Evolutionary conservation across 176 grass and related monocot genomes (phyloP).

Genomic region (Lolium multiflorum): DNA sequence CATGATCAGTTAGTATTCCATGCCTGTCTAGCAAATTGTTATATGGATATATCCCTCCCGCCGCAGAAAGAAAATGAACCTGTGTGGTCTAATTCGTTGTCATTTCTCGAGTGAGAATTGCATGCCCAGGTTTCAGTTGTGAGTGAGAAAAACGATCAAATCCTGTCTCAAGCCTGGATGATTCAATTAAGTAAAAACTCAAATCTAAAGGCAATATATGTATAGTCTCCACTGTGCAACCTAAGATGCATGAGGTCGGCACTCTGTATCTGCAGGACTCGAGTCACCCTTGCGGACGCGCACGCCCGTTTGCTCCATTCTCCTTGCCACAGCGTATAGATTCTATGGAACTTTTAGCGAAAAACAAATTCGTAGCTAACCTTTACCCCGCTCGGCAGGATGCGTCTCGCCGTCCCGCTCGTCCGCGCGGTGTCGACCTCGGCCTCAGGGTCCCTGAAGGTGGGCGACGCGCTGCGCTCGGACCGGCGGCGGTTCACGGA

Average conservation of each 20-base stretch:
- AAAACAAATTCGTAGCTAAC: too few species aligned
- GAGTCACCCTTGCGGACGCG: background rate
- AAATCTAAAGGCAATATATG: background rate
- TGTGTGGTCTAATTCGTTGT: too few species aligned
- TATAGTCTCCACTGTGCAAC: background rate
- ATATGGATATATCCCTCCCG: too few species aligned
- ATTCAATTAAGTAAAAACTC: background rate
- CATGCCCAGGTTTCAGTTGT: background rate
- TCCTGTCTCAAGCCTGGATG: background rate
- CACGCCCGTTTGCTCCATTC: background rate
- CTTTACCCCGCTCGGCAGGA: background rate
- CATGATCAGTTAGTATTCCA: too few species aligned
- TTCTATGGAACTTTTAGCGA: too few species aligned
- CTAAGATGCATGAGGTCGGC: background rate
- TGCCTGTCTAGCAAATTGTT: too few species aligned
- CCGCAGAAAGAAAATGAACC: too few species aligned
- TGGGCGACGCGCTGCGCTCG: constrained; percentile 43
- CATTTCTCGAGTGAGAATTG: too few species aligned
- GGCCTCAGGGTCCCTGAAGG: constrained; percentile 25
- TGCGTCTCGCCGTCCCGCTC: constrained; percentile 25
- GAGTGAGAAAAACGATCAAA: background rate
- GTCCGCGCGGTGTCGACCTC: background rate
- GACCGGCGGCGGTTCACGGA: constrained; percentile 60
- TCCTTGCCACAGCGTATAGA: too few species aligned
- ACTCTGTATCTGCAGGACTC: background rate